phyloP scores from a whole-genome alignment of 2,329 filamentous ascomycete species.

The Hypoxylon sp. region DNA sequence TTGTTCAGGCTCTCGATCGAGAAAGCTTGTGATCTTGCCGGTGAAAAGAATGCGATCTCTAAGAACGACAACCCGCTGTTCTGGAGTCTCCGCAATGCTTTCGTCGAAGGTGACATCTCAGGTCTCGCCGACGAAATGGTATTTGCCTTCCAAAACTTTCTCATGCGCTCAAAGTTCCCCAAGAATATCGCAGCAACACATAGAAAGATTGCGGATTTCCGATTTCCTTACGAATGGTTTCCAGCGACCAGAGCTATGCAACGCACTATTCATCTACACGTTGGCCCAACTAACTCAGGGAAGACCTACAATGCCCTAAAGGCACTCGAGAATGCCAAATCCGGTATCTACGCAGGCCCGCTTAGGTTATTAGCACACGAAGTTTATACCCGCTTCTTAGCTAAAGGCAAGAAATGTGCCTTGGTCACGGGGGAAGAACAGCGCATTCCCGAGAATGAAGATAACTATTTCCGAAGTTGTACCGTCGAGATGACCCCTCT shows the following conservation, averaged over 20 bases:
- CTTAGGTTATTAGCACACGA: conserved; percentile 92
- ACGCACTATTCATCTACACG: conserved; percentile 89
- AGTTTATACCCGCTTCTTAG: conserved; percentile 88
- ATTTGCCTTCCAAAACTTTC: conserved; percentile 77
- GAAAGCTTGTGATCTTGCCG: conserved; percentile 63
- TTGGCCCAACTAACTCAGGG: conserved; percentile 97
- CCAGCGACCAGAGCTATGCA: conserved; percentile 85
- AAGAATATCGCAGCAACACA: conserved; percentile 71
- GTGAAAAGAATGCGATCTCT: conserved; percentile 55
- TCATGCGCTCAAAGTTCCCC: conserved; percentile 71
- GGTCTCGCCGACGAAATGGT: conserved; percentile 72
- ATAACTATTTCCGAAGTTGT: conserved; percentile 80
- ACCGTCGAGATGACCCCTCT: conserved; percentile 89
- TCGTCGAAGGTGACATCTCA: conserved; percentile 65
- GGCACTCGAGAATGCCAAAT: conserved; percentile 80
- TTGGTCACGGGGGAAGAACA: conserved; percentile 94
- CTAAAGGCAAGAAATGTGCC: conserved; percentile 82
- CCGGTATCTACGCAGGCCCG: conserved; percentile 91
- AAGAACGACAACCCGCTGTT: conserved; percentile 68
- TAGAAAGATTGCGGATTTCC: conserved; percentile 79
- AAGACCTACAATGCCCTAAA: conserved; percentile 97
- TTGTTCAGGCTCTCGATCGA: conserved; percentile 64
- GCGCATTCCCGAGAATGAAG: conserved; percentile 72
- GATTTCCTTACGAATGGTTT: conserved; percentile 94
- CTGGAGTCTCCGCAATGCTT: conserved; percentile 72